Base-by-base conservation (phyloP, 2,329 filamentous ascomycete species). In the Delphinella strobiligena region DNA sequence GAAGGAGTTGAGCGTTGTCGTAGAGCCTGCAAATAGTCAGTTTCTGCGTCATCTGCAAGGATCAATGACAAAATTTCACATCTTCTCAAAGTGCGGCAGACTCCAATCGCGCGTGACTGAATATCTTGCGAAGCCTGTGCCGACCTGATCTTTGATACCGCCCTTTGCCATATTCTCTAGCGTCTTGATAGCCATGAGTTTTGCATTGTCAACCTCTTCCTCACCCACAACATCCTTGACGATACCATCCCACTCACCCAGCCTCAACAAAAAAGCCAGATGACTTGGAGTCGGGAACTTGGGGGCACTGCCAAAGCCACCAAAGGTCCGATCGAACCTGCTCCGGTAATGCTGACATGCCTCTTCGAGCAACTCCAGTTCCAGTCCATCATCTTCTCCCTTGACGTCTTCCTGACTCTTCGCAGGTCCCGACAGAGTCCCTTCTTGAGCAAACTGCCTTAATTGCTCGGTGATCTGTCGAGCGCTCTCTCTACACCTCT, bases 31-130 rank as follows among this genome's bases (percentile, higher is more conserved):
- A n/a, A 11, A 18, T 31, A 18, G 19, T 16, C n/a, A n/a, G n/a
- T n/a, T n/a, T n/a, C n/a, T n/a, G n/a, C n/a, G 4, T 14, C 11
- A 24, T 50, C n/a, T 51, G 44, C 14, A 31, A 9, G 19, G 18
- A 9, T 22, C 12, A 27, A 38, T 31, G 2, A 18, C 27, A 5
- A 17, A 9, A 5, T 16, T 54, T 42, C 44, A 58, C 73, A 96
- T 87, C 66, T 96, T 96, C 64, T 98, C 91, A 51, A 96, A 98
- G 58, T 94, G 88, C 9, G 91, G 91, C 34, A 96, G 67, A 46
- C 82, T 84, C 91, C 91, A 98, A 61, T 96, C 84, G 11, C 78
- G 68, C 0, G 89, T 96, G 5, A 93, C 82, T 11, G 86, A 93
- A 56, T 93, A 95, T 37, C 89, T 75, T 29, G 81, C 76, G 51